Conservation (phyloP, 2,329 filamentous ascomycete genomes). For the Fusarium siculi region DNA sequence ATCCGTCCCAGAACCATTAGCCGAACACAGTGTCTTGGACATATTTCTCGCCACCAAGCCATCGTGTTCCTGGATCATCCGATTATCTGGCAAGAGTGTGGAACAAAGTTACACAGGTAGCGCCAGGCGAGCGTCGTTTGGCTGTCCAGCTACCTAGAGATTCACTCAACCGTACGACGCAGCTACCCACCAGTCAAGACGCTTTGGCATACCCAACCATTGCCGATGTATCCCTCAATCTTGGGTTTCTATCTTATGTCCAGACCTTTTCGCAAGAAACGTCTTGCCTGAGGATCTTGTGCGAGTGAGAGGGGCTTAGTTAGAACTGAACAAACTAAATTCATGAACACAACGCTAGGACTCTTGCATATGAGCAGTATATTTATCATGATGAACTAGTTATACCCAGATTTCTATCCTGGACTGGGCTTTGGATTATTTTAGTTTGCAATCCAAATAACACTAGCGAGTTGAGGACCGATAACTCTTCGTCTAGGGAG, state of each 20-base stretch:
- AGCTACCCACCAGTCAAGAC: constrained; percentile 7
- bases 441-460: background rate
- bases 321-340: background rate
- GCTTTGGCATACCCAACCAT: constrained; percentile 4
- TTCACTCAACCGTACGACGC: constrained; percentile 15
- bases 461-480: background rate
- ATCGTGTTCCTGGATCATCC: constrained; percentile 2
- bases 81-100: constrained; percentile 28
- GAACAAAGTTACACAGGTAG: constrained; percentile 28
- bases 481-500: background rate
- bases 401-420: too few relatives aligned
- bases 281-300: constrained; percentile 8
- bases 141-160: constrained; percentile 14
- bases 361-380: background rate
- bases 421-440: background rate
- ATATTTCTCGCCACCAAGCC: background rate
- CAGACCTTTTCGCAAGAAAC: background rate
- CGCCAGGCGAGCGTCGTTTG: constrained; percentile 24
- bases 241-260: background rate
- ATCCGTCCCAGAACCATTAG: constrained; percentile 9
- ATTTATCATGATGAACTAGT: background rate
- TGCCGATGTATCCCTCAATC: background rate
- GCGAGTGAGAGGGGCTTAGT: constrained; percentile 1
- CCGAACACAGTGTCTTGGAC: constrained; percentile 21
- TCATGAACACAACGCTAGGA: background rate